These are phyloP conservation scores for Eucalyptus regnans DNA, from an alignment of 345 rosid genomes.

Conservation along the genomic window DNA sequence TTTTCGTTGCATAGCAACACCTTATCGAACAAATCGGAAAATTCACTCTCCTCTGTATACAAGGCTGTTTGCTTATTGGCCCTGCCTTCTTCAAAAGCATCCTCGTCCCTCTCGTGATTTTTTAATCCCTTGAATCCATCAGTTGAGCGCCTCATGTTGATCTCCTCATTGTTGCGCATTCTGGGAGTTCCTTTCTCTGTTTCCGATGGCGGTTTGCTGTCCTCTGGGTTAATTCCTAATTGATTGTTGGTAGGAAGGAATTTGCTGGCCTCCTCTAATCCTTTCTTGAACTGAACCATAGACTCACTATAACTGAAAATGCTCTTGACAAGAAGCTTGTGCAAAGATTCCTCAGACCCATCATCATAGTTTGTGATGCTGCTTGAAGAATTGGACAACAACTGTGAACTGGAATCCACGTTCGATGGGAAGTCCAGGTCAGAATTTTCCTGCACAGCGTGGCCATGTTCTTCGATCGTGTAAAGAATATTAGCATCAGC, in stretches of 20 bases:
- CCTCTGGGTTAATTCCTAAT: conserved; percentile 20
- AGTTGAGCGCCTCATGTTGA: background rate
- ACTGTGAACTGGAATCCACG: background rate
- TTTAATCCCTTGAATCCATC: conserved; percentile 26
- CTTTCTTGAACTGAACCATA: conserved; percentile 49
- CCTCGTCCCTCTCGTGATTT: conserved; percentile 39
- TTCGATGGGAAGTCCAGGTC: background rate
- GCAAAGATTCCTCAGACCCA: conserved; percentile 20
- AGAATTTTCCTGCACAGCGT: background rate
- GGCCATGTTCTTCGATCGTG: background rate
- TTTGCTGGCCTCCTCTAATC: conserved; percentile 78
- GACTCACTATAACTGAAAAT: conserved; percentile 45
- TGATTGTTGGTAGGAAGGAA: conserved; percentile 52
- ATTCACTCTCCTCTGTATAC: conserved; percentile 25
- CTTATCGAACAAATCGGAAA: conserved; percentile 61
- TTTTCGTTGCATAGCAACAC: conserved; percentile 1
- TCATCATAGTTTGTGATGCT: background rate
- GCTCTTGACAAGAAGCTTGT: conserved; percentile 34
- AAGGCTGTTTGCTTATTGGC: conserved; percentile 44
- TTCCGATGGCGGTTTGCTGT: background rate
- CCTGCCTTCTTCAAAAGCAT: conserved; percentile 36
- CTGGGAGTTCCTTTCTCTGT: background rate
- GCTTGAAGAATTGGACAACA: conserved; percentile 5
- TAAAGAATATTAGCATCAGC: background rate
- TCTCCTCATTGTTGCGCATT: conserved; percentile 9